Conservation (phyloP, 768 basidiomycete species). For the Boletus speciosus region DNA sequence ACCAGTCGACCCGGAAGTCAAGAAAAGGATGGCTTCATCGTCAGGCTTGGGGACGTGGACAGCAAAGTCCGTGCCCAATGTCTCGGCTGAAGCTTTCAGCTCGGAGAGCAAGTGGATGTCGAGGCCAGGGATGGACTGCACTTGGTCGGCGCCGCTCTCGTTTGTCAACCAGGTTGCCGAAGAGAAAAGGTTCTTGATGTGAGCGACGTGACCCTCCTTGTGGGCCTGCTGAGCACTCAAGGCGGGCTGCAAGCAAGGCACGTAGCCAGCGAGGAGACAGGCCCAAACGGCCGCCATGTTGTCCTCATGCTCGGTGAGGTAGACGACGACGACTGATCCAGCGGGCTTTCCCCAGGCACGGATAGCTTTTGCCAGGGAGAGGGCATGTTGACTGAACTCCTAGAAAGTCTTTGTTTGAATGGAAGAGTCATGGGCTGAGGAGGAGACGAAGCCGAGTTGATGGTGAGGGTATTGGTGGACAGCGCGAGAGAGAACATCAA, state of each 20-base stretch:
- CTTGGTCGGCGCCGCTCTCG: conserved; percentile 26
- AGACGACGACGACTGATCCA: conserved; percentile 27
- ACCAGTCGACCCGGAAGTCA: conserved; percentile 45
- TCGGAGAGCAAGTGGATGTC: no score
- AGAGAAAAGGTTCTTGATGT: conserved; percentile 29
- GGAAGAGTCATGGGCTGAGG: conserved; percentile 26
- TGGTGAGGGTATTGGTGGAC: conserved; percentile 20
- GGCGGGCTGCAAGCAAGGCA: conserved; percentile 33
- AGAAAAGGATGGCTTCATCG: conserved; percentile 33
- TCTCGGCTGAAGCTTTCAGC: conserved; percentile 14
- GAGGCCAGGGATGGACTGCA: conserved; percentile 21
- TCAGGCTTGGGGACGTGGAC: conserved; percentile 22
- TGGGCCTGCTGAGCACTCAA: conserved; percentile 29
- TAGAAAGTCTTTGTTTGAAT: conserved; percentile 25
- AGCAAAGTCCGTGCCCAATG: conserved; percentile 9
- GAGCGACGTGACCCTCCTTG: conserved; percentile 17
- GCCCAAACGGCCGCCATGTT: conserved; percentile 34
- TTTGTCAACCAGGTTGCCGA: conserved; percentile 33
- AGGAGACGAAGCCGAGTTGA: conserved; percentile 27
- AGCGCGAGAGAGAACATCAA: conserved; percentile 23
- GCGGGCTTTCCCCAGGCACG: conserved; percentile 22
- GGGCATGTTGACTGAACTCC: conserved; percentile 14
- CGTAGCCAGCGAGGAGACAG: conserved; percentile 28
- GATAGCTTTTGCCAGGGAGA: conserved; percentile 22
- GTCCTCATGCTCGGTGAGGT: conserved; percentile 33